Conservation (phyloP, 495 filamentous ascomycete genomes). For the Cercophora scortea region DNA sequence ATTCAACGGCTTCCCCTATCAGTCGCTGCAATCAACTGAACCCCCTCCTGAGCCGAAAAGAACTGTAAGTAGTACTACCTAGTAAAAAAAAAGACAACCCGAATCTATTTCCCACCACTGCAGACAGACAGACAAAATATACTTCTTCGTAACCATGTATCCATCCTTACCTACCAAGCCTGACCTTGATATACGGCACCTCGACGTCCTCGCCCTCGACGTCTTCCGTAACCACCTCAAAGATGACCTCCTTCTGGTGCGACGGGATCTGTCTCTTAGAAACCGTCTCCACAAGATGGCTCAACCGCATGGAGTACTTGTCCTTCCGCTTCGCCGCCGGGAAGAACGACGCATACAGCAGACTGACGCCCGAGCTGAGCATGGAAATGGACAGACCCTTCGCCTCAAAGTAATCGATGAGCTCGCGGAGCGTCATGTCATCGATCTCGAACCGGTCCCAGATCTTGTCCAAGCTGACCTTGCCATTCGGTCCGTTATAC, state of each 20-base stretch:
- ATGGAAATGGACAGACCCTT: conserved; percentile 80
- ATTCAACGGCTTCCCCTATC: too few relatives aligned
- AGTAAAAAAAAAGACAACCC: too few relatives aligned
- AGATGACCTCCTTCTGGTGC: conserved; percentile 92
- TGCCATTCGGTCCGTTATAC: conserved; percentile 66
- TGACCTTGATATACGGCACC: conserved; percentile 93
- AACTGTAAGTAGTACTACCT: too few relatives aligned
- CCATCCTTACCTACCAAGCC: conserved; percentile 24
- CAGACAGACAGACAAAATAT: too few relatives aligned
- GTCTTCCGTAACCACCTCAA: conserved; percentile 93
- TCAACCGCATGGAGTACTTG: conserved; percentile 50
- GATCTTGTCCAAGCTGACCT: conserved; percentile 85
- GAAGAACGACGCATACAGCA: conserved; percentile 96
- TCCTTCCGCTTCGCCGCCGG: conserved; percentile 84
- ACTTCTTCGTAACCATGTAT: too few relatives aligned
- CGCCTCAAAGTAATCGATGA: conserved; percentile 70
- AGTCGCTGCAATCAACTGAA: too few relatives aligned
- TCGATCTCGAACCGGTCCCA: conserved; percentile 97
- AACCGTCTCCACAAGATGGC: conserved; percentile 77
- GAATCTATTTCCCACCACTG: too few relatives aligned
- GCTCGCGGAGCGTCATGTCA: conserved; percentile 75
- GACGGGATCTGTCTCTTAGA: conserved; percentile 85
- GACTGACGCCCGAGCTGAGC: conserved; percentile 91
- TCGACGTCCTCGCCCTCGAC: conserved; percentile 89
- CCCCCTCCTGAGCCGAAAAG: too few relatives aligned